Evolutionary conservation across 805 yeast species (phyloP).

Genomic region (Wickerhamomyces hampshirensis): DNA sequence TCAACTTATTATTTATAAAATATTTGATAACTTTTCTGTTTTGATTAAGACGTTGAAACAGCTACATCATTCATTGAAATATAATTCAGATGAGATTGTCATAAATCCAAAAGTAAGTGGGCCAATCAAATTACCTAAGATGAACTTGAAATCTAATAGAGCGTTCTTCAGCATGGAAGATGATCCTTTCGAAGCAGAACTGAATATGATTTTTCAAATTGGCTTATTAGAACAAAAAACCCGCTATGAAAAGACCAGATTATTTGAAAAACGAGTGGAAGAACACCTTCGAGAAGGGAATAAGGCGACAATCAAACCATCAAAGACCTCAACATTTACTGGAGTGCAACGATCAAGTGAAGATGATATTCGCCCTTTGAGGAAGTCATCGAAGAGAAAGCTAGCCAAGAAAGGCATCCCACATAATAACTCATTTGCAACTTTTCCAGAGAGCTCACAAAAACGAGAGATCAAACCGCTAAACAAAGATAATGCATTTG

Average conservation of each 20-base stretch:
- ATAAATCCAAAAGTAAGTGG: conserved; percentile 35
- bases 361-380: conserved; percentile 4
- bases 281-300: conserved; percentile 14
- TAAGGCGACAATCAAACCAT: conserved; percentile 3
- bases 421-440: conserved; percentile 3
- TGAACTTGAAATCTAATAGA: conserved; percentile 50
- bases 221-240: conserved; percentile 63
- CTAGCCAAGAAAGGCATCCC: conserved; percentile 4
- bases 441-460: conserved; percentile 4
- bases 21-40: conserved; percentile 76
- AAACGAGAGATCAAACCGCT: background rate
- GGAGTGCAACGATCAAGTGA: conserved; percentile 1
- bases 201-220: conserved; percentile 58
- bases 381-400: conserved; percentile 5
- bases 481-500: background rate
- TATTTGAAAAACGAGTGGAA: conserved; percentile 32
- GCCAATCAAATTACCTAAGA: conserved; percentile 48
- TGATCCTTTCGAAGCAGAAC: conserved; percentile 82
- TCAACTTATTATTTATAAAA: conserved; percentile 65
- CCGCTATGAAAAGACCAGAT: conserved; percentile 46
- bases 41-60: conserved; percentile 64
- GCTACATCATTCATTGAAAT: conserved; percentile 43
- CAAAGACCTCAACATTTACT: conserved; percentile 4
- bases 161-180: conserved; percentile 70
- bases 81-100: conserved; percentile 32